These are phyloP conservation scores for Ormosia emarginata DNA, from an alignment of 306 rosid genomes.

Conservation along the genomic window DNA sequence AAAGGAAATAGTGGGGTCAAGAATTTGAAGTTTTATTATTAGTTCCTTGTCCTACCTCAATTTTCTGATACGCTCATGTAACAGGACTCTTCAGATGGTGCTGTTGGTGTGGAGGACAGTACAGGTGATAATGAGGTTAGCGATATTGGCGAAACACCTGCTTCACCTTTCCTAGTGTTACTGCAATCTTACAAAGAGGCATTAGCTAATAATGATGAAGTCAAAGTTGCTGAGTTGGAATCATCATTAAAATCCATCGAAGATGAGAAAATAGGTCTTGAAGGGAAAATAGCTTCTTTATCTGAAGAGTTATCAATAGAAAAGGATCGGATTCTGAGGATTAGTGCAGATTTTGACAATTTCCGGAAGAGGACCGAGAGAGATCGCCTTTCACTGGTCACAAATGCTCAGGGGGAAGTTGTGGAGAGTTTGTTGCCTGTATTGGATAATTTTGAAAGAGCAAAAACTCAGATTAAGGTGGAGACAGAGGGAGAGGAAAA, in stretches of 20 bases:
- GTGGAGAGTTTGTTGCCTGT: conserved; percentile 77
- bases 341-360: conserved; percentile 95
- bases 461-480: conserved; percentile 78
- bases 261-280: conserved; percentile 59
- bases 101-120: conserved; percentile 39
- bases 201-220: conserved; percentile 61
- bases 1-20: background rate
- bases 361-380: conserved; percentile 93
- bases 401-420: conserved; percentile 92
- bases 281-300: conserved; percentile 50
- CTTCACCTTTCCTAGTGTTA: conserved; percentile 47
- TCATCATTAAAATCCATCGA: conserved; percentile 65
- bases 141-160: conserved; percentile 45
- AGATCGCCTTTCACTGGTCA: conserved; percentile 76
- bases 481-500: conserved; percentile 93
- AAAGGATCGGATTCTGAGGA: conserved; percentile 75
- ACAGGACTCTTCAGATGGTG: conserved; percentile 75
- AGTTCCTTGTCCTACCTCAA: conserved; percentile 8
- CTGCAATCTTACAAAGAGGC: conserved; percentile 78
- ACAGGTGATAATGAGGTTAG: conserved; percentile 40
- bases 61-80: conserved; percentile 37
- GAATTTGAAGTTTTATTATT: conserved; percentile 10
- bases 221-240: conserved; percentile 63
- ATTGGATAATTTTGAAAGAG: conserved; percentile 96
- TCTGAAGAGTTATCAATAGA: conserved; percentile 61